Conservation (phyloP, 2,329 filamentous ascomycete genomes). For the Phyllosticta paracitricarpa region DNA sequence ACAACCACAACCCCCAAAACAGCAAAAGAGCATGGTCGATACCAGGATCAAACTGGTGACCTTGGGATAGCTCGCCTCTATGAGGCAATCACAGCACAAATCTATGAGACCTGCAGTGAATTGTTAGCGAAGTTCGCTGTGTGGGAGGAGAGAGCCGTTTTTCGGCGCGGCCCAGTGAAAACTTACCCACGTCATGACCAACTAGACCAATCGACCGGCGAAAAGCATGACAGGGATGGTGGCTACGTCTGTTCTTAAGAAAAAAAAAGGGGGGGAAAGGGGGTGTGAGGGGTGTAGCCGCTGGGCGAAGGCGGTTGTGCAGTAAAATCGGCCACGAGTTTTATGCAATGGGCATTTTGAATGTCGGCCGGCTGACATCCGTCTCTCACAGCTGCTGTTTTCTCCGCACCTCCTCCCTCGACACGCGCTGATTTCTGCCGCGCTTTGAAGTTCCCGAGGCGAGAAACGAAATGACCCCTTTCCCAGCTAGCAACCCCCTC, state of each 20-base stretch:
- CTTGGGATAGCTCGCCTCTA: constrained; percentile 12
- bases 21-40: constrained; percentile 11
- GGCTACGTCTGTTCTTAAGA: neutral
- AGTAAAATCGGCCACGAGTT: no score
- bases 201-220: constrained; percentile 13
- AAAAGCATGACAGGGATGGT: neutral
- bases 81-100: constrained; percentile 10
- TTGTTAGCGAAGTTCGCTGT: neutral
- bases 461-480: no score
- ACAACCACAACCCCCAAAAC: constrained; percentile 5
- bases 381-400: no score
- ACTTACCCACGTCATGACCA: constrained; percentile 13
- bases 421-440: no score
- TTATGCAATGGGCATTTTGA: no score
- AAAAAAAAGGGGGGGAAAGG: neutral
- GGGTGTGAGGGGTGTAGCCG: neutral
- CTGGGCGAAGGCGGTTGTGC: neutral
- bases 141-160: neutral
- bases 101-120: constrained; percentile 11
- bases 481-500: no score
- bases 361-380: no score
- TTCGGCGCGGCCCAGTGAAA: neutral
- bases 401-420: no score
- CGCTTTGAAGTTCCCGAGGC: no score
- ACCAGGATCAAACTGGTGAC: constrained; percentile 15